Conservation (phyloP, 495 filamentous ascomycete genomes). For the Cairneyella variabilis region DNA sequence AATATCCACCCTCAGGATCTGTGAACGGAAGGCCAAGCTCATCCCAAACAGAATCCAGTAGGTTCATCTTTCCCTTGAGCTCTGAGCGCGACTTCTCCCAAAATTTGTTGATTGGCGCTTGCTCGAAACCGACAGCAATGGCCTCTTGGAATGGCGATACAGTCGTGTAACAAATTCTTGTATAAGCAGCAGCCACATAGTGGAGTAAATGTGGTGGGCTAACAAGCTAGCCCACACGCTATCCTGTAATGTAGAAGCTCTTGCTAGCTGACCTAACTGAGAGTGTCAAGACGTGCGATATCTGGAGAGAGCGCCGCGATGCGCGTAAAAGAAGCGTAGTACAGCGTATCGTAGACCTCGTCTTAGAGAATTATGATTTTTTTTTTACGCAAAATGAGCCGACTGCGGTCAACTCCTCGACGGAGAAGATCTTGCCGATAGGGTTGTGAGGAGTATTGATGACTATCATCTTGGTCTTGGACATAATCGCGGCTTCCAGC, state of each 20-base stretch:
- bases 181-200: constrained; percentile 89
- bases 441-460: constrained; percentile 88
- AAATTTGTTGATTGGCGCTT: constrained; percentile 81
- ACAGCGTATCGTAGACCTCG: constrained; percentile 94
- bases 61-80: constrained; percentile 85
- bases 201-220: constrained; percentile 85
- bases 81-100: constrained; percentile 79
- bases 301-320: constrained; percentile 86
- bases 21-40: constrained; percentile 90
- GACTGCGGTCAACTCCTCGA: constrained; percentile 74
- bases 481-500: constrained; percentile 77
- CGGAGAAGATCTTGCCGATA: constrained; percentile 89
- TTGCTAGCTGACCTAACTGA: constrained; percentile 96
- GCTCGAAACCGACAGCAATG: constrained; percentile 90
- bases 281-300: constrained; percentile 79
- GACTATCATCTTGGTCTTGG: constrained; percentile 92
- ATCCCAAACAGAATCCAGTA: constrained; percentile 82
- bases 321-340: constrained; percentile 90
- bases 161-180: constrained; percentile 91
- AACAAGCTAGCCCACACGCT: constrained; percentile 94
- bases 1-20: constrained; percentile 93
- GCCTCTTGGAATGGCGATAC: constrained; percentile 95
- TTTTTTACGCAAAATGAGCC: constrained; percentile 82
- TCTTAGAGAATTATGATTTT: constrained; percentile 95
- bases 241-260: constrained; percentile 96